Evolutionary conservation across 2,329 filamentous ascomycete species (phyloP), one percentile per base, ranked within the genome.

Genomic region (Cytospora leucostoma): DNA sequence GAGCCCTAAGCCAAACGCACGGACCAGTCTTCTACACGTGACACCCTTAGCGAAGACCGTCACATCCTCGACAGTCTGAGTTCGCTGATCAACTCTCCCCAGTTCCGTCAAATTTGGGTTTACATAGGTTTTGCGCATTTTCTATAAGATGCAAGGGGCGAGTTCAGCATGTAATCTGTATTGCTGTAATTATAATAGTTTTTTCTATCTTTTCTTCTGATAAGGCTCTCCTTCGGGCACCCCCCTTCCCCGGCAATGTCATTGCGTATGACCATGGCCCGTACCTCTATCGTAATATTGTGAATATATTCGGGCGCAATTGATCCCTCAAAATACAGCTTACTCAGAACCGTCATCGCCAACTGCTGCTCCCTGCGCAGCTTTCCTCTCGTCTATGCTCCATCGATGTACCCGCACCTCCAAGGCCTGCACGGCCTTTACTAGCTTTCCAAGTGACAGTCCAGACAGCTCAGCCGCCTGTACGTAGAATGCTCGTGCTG

Each of bases 401-500:
- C 76, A 79, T 1, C 70, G 49, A 50, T 73, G 65, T 49, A 80
- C 69, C 35, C 71, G 71, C 55, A 69, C 69, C 61, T 81, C 79
- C 2, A 80, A 68, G 19, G 73, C 73, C 47, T 67, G 67, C 5
- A 78, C 75, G 8, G 75, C 74, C 12, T 69, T 69, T 13, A 79
- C 67, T 7, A 81, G 67, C 11, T 71, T 74, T 10, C 58, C 56
- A 5, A 78, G 21, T 0, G 75, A 73, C 40, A 80, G 66, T 0
- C 74, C 78, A 0, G 75, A 72, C 3, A 75, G 61, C 51, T 73
- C 72, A 60, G 80, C 80, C 47, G 77, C 77, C 64, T 75, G 74
- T 13, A 71, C 70, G 64, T 80, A 82, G 53, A 84, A 78, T 0
- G 68, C 67, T 51, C 71, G 79, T 0, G 78, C 79, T 3, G 69